These are phyloP conservation scores for Trifolium dubium DNA, from an alignment of 306 rosid genomes.

Conservation along the genomic window DNA sequence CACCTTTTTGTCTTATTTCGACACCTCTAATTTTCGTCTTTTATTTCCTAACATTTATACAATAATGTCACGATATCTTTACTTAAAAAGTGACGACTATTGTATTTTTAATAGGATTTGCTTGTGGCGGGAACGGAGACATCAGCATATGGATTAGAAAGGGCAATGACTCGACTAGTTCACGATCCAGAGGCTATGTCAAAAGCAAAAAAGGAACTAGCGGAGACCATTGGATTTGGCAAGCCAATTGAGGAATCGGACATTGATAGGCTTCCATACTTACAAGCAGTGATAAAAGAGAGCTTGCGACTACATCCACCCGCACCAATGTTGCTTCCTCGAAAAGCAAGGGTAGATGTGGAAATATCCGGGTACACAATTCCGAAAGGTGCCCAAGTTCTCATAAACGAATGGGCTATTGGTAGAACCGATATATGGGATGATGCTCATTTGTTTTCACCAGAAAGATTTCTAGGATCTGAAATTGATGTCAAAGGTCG, in stretches of 20 bases:
- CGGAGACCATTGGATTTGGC: slow-evolving; percentile 52
- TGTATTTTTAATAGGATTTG: slow-evolving; percentile 39
- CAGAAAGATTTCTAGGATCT: slow-evolving; percentile 60
- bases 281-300: slow-evolving; percentile 64
- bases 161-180: slow-evolving; percentile 59
- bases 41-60: no score
- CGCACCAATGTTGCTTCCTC: slow-evolving; percentile 56
- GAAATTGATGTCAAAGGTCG: slow-evolving; percentile 51
- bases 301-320: slow-evolving; percentile 51
- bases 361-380: slow-evolving; percentile 48
- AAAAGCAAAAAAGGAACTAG: slow-evolving; percentile 53
- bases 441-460: slow-evolving; percentile 47
- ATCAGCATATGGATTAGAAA: slow-evolving; percentile 50
- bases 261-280: slow-evolving; percentile 52
- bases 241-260: slow-evolving; percentile 61
- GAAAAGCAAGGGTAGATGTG: slow-evolving; percentile 28
- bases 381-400: slow-evolving; percentile 56
- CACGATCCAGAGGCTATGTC: slow-evolving; percentile 48
- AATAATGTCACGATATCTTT: neutral
- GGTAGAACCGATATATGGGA: slow-evolving; percentile 53
- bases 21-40: no score
- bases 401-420: slow-evolving; percentile 60
- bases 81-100: neutral
- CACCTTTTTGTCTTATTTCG: no score
- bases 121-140: slow-evolving; percentile 67